Conservation (phyloP, 768 basidiomycete species). For the Pluteus cervinus region DNA sequence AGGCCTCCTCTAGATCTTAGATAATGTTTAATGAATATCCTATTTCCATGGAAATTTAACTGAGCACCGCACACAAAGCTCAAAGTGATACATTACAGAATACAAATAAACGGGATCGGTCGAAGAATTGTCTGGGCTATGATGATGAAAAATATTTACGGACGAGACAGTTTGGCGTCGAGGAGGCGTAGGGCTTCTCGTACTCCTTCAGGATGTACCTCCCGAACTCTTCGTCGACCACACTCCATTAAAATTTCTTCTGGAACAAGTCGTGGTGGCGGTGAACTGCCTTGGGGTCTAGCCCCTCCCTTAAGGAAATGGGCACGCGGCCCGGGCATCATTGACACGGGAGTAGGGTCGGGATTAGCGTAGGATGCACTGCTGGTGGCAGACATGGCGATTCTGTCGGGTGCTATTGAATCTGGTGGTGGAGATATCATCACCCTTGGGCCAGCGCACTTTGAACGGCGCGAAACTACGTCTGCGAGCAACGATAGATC, state of each 20-base stretch:
- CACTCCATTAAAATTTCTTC: slow-evolving; percentile 59
- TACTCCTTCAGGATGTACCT: slow-evolving; percentile 70
- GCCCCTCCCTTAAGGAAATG: no score
- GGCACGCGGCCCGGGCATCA: no score
- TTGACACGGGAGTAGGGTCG: no score
- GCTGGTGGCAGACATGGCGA: slow-evolving; percentile 31
- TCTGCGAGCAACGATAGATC: slow-evolving; percentile 82
- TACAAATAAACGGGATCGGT: not conserved
- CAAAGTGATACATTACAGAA: not conserved
- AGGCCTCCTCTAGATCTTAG: not conserved
- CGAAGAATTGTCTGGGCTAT: not conserved
- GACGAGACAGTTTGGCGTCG: slow-evolving; percentile 52
- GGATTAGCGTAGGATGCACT: no score
- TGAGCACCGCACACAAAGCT: not conserved
- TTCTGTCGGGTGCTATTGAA: slow-evolving; percentile 41
- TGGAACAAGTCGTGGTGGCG: slow-evolving; percentile 50
- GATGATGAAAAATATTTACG: not conserved
- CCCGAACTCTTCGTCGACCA: slow-evolving; percentile 54
- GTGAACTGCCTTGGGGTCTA: slow-evolving; percentile 27
- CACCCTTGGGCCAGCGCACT: slow-evolving; percentile 67
- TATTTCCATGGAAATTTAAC: no score
- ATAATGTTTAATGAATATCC: no score
- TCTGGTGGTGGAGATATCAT: slow-evolving; percentile 49
- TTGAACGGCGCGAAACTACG: slow-evolving; percentile 79
- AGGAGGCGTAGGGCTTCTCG: slow-evolving; percentile 70